Evolutionary conservation across 2,329 filamentous ascomycete genomes (phyloP).

Genomic region (Colletotrichum zoysiae): DNA sequence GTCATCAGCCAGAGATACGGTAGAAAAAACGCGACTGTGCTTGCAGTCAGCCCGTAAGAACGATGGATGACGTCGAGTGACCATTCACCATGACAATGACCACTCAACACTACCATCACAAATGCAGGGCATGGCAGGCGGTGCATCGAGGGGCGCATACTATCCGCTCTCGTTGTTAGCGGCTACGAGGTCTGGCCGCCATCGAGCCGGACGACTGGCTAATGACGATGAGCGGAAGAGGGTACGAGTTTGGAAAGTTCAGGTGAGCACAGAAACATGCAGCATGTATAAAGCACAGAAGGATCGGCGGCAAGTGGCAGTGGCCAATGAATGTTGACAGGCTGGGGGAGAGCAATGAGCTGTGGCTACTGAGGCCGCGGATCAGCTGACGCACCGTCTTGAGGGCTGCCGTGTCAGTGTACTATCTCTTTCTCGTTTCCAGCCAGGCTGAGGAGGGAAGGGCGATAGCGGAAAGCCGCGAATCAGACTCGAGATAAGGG

Average conservation of each 20-base stretch:
- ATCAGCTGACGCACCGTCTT: constrained; percentile 35
- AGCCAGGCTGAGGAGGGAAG: constrained; percentile 6
- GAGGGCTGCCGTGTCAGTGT: constrained; percentile 6
- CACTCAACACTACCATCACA: constrained; percentile 9
- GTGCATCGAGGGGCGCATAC: constrained; percentile 13
- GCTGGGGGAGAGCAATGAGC: constrained; percentile 24
- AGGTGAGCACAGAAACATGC: constrained; percentile 23
- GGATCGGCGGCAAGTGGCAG: constrained; percentile 32
- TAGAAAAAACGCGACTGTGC: not conserved
- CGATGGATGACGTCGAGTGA: constrained; percentile 17
- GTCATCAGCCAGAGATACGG: not conserved
- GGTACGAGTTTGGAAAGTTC: constrained; percentile 10
- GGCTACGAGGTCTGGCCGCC: constrained; percentile 22
- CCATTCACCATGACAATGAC: constrained; percentile 5
- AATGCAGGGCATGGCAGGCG: constrained; percentile 7
- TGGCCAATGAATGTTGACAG: constrained; percentile 25
- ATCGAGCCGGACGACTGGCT: constrained; percentile 18
- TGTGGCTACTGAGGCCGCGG: constrained; percentile 22
- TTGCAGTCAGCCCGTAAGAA: not conserved
- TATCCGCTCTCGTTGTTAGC: constrained; percentile 13
- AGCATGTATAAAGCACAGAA: constrained; percentile 6
- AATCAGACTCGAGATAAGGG: constrained; percentile 13
- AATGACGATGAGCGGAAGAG: constrained; percentile 30
- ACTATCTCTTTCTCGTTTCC: constrained; percentile 1
- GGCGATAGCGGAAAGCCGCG: constrained; percentile 17